Conservation (phyloP, 1,284 basidiomycete genomes). For the Cystobasidiaceae sp. region DNA sequence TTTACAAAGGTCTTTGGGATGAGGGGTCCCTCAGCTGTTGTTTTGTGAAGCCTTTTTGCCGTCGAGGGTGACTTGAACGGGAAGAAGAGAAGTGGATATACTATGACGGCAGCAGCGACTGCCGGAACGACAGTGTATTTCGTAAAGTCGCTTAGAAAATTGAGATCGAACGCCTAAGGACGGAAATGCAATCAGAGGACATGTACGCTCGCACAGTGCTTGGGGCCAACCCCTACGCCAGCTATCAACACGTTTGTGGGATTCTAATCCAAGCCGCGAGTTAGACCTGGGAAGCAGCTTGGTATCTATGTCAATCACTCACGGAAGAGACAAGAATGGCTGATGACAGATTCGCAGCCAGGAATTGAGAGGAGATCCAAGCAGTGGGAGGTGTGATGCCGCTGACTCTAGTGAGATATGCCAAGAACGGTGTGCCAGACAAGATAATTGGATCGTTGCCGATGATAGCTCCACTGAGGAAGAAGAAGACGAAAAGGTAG, state of each 20-base stretch:
- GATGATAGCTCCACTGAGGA: slow-evolving; percentile 68
- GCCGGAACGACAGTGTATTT: slow-evolving; percentile 39
- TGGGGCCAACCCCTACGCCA: slow-evolving; percentile 24
- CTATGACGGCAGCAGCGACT: slow-evolving; percentile 52
- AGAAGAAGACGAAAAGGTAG: slow-evolving; percentile 74
- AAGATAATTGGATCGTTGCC: slow-evolving; percentile 62
- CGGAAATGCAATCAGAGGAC: not conserved
- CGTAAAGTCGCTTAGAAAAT: slow-evolving; percentile 42
- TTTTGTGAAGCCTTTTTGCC: slow-evolving; percentile 7
- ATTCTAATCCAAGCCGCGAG: slow-evolving; percentile 44
- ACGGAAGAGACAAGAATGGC: slow-evolving; percentile 46
- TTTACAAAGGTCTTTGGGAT: slow-evolving; percentile 50
- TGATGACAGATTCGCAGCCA: slow-evolving; percentile 68
- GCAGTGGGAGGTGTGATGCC: slow-evolving; percentile 58
- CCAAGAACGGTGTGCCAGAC: slow-evolving; percentile 72
- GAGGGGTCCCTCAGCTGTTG: slow-evolving; percentile 37
- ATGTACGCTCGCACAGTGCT: not conserved
- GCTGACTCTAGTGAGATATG: slow-evolving; percentile 73
- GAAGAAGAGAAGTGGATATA: slow-evolving; percentile 47
- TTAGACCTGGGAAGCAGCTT: slow-evolving; percentile 62
- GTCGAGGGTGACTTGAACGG: slow-evolving; percentile 37
- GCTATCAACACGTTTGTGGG: slow-evolving; percentile 50
- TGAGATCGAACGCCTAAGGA: slow-evolving; percentile 40
- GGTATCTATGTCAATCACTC: slow-evolving; percentile 64
- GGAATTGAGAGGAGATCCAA: slow-evolving; percentile 65